phyloP scores from a whole-genome alignment of 2,329 filamentous ascomycete genomes.

The Plectosphaerella sp. region DNA sequence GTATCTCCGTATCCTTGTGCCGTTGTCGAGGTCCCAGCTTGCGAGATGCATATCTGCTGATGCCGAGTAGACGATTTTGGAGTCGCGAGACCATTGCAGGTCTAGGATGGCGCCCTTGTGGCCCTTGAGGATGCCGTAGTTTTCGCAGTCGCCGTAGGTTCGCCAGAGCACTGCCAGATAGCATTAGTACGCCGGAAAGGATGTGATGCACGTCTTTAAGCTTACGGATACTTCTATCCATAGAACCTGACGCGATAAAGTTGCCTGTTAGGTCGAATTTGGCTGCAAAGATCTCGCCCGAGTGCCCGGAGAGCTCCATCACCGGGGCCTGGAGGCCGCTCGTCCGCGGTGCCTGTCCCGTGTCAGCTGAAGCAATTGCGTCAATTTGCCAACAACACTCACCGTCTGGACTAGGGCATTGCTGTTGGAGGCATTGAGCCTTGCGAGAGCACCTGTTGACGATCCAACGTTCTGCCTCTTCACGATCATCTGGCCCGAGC shows the following conservation, averaged over 20 bases:
- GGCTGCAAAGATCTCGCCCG: conserved; percentile 85
- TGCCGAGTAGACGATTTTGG: conserved; percentile 82
- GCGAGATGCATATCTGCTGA: conserved; percentile 91
- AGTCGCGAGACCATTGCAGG: conserved; percentile 95
- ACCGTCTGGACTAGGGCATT: conserved; percentile 48
- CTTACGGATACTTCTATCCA: conserved; percentile 87
- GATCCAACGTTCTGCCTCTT: conserved; percentile 76
- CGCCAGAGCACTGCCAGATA: conserved; percentile 76
- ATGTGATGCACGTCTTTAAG: background rate
- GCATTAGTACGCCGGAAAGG: conserved; percentile 1
- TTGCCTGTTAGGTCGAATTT: conserved; percentile 87
- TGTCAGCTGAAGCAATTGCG: conserved; percentile 9
- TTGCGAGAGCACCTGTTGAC: conserved; percentile 42
- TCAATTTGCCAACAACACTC: conserved; percentile 17
- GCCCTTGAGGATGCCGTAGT: conserved; percentile 83
- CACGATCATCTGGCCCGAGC: conserved; percentile 74
- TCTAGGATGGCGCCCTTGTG: conserved; percentile 91
- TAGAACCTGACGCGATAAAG: conserved; percentile 87
- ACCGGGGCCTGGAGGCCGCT: conserved; percentile 84
- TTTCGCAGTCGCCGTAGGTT: conserved; percentile 88
- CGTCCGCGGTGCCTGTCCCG: conserved; percentile 65
- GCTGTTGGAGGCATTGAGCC: conserved; percentile 43
- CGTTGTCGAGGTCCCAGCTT: conserved; percentile 91
- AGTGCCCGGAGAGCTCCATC: conserved; percentile 82
- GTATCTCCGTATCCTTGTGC: conserved; percentile 87